Percentiles rank a stretch among this genome's conserved stretches.
Conservation (phyloP, 1,284 basidiomycete genomes). For the Boletellus deceptivus region DNA sequence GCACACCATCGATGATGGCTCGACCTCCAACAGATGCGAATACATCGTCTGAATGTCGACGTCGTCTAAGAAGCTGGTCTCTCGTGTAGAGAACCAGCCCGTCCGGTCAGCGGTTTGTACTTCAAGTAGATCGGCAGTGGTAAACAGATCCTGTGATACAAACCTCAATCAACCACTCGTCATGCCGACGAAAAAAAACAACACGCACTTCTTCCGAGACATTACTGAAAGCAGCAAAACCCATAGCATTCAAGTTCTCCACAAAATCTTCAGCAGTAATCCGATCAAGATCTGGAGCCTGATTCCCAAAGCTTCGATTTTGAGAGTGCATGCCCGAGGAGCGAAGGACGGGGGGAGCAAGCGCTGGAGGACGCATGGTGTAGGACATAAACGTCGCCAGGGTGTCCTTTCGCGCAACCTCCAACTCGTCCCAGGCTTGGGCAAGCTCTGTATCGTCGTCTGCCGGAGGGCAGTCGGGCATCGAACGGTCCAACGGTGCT, state of each 20-base stretch:
- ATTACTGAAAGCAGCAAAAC: constrained; percentile 66
- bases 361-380: constrained; percentile 55
- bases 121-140: constrained; percentile 73
- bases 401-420: constrained; percentile 43
- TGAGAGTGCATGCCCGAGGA: constrained; percentile 29
- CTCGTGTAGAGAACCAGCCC: constrained; percentile 69
- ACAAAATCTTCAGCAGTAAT: constrained; percentile 67
- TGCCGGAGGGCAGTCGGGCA: constrained; percentile 40
- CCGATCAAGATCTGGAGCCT: constrained; percentile 66
- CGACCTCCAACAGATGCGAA: constrained; percentile 64
- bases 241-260: constrained; percentile 72
- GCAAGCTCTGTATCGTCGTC: constrained; percentile 41
- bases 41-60: constrained; percentile 76
- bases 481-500: constrained; percentile 43
- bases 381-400: constrained; percentile 52
- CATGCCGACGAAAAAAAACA: not conserved
- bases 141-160: constrained; percentile 60
- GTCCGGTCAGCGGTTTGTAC: constrained; percentile 73
- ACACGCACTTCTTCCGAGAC: constrained; percentile 66
- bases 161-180: constrained; percentile 5
- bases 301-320: constrained; percentile 46
- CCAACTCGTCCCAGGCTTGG: constrained; percentile 47
- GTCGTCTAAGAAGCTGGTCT: constrained; percentile 49
- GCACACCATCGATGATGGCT: constrained; percentile 66
- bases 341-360: constrained; percentile 29